These are phyloP conservation scores for Botryotinia convoluta DNA, from an alignment of 2,329 filamentous ascomycete genomes.

Conservation along the genomic window DNA sequence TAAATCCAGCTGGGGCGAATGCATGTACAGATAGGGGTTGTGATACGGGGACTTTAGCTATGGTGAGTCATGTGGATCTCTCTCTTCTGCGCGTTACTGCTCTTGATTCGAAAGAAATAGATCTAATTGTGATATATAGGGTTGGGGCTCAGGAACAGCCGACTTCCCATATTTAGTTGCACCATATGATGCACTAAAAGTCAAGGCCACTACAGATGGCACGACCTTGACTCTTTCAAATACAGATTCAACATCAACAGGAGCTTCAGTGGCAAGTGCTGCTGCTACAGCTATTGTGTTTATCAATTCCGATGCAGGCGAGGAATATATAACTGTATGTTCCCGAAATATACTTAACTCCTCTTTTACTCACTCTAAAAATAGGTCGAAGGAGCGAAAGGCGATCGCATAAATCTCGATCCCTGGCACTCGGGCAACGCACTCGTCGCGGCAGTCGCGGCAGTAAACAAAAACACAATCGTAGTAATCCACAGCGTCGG, in stretches of 20 bases:
- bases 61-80: conserved; percentile 44
- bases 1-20: conserved; percentile 61
- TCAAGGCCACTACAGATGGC: conserved; percentile 53
- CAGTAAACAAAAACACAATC: conserved; percentile 58
- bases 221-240: conserved; percentile 53
- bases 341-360: not conserved
- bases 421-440: conserved; percentile 51
- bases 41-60: conserved; percentile 59
- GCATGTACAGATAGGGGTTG: conserved; percentile 61
- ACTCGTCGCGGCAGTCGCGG: conserved; percentile 56
- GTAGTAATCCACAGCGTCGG: conserved; percentile 65
- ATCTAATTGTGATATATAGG: conserved; percentile 1
- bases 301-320: conserved; percentile 67
- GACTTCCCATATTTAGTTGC: conserved; percentile 42
- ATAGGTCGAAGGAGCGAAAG: conserved; percentile 43
- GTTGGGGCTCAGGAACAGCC: conserved; percentile 12
- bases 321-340: conserved; percentile 53
- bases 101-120: not conserved
- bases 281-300: conserved; percentile 66
- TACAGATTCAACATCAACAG: conserved; percentile 45
- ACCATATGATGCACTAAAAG: conserved; percentile 59
- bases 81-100: not conserved
- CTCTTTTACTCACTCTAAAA: not conserved
- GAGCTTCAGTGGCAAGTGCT: conserved; percentile 30
- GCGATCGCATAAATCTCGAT: conserved; percentile 62